A percentile compares a stretch with the other conserved stretches of the same genome.
These are phyloP conservation scores for Mallotus japonicus DNA, from an alignment of 441 rosid genomes.

Conservation along the genomic window DNA sequence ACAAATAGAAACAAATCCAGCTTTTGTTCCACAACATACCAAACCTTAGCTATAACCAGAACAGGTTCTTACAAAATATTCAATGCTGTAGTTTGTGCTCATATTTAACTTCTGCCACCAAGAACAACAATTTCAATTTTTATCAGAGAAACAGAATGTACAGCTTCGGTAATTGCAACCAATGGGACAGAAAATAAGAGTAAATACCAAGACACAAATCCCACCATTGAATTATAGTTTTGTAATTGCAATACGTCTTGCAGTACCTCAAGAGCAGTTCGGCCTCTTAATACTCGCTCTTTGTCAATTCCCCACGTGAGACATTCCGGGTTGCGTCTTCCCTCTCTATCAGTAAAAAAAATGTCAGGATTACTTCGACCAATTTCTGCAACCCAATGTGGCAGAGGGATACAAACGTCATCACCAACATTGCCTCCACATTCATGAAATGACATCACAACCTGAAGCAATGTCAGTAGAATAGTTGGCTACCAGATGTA, in stretches of 20 bases:
- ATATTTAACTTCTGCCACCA: slow-evolving; percentile 10
- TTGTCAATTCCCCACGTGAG: slow-evolving; percentile 97
- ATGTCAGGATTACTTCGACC: slow-evolving; percentile 93
- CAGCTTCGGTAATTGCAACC: slow-evolving; percentile 13
- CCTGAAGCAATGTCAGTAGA: slow-evolving; percentile 47
- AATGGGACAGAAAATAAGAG: neutral
- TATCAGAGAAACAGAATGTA: slow-evolving; percentile 12
- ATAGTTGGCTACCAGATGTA: slow-evolving; percentile 24
- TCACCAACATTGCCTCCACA: slow-evolving; percentile 99
- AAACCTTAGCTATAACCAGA: slow-evolving; percentile 7
- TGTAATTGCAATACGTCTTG: neutral
- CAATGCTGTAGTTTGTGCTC: neutral
- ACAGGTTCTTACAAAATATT: neutral
- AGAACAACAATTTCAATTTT: slow-evolving; percentile 9
- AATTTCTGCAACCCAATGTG: slow-evolving; percentile 97
- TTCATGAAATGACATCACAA: slow-evolving; percentile 98
- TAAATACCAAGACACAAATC: neutral
- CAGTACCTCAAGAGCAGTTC: slow-evolving; percentile 93
- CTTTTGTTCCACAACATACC: neutral
- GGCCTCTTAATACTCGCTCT: slow-evolving; percentile 86
- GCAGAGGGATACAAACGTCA: slow-evolving; percentile 96
- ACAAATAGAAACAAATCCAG: neutral
- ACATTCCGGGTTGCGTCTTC: slow-evolving; percentile 94
- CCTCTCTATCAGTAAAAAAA: slow-evolving; percentile 95
- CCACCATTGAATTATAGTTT: neutral